Evolutionary conservation across 257 asterid genomes (phyloP), one percentile per base, ranked within the genome.

Genomic region (Solanum arcanum): DNA sequence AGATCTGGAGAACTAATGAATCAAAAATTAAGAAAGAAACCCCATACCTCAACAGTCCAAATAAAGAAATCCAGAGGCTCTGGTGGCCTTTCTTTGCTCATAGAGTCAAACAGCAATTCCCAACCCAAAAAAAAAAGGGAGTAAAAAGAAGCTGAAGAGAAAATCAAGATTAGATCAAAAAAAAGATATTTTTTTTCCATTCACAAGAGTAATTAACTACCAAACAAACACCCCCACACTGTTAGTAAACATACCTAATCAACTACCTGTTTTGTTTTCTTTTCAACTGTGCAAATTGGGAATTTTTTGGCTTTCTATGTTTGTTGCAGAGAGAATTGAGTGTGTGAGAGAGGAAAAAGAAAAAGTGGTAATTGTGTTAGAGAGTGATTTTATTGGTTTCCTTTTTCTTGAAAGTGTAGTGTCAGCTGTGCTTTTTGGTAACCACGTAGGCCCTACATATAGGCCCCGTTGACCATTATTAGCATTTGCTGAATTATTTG

Each of bases 11-110:
- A 8, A 44, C 29, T 25, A 35, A 44, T 9, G n/a, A 83, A 74
- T 15, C 27, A 64, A 3, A 74, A 42, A 72, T 21, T 2, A 29
- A 74, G 72, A 20, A 66, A 8, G 27, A 72, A 83, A 37, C 35
- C 42, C 87, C 76, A 49, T 92, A 95, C 98, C 98, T 94, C 98
- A 90, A 94, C 96, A 84, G 98, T 95, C 98, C 98, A 95, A 84
- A 95, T 94, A 83, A 95, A 95, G 93, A 95, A 95, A 94, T 95
- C 97, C 88, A 95, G 95, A 31, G 98, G 97, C 93, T 95, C 98
- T 29, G 98, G 98, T 35, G 97, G 94, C 92, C 89, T 91, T 86
- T 91, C 94, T 90, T 91, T 94, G 92, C 92, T 95, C 98, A 95
- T 95, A 88, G 87, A 86, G 70, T 39, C 87, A 66, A 87, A 64